Conservation (phyloP, 2,329 filamentous ascomycete species). For the Plectosphaerella sp. region DNA sequence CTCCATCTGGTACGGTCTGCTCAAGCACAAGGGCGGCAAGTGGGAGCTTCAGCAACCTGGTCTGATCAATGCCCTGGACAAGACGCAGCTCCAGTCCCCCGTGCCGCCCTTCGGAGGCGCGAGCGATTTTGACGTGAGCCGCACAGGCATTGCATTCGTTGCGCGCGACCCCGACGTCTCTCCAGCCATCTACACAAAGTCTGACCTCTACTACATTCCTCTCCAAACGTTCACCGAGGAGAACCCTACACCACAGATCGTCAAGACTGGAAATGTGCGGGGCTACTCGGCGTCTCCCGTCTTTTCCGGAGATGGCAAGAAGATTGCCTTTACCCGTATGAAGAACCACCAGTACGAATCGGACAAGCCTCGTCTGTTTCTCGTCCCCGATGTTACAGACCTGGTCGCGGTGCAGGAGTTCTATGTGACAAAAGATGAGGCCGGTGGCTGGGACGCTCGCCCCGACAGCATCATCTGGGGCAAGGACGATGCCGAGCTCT, state of each 20-base stretch:
- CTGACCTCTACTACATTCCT: slow-evolving; percentile 71
- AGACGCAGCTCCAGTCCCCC: slow-evolving; percentile 58
- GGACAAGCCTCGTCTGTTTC: slow-evolving; percentile 66
- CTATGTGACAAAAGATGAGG: slow-evolving; percentile 56
- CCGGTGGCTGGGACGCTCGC: slow-evolving; percentile 56
- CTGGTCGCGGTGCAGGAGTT: slow-evolving; percentile 57
- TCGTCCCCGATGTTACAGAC: slow-evolving; percentile 57
- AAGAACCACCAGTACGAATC: slow-evolving; percentile 71
- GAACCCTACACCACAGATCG: slow-evolving; percentile 47
- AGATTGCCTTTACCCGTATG: slow-evolving; percentile 78
- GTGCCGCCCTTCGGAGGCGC: slow-evolving; percentile 74
- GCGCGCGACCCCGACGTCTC: slow-evolving; percentile 70
- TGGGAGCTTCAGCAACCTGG: slow-evolving; percentile 38
- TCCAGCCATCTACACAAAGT: slow-evolving; percentile 73
- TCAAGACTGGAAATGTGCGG: slow-evolving; percentile 52
- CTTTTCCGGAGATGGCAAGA: slow-evolving; percentile 69
- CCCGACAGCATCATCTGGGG: slow-evolving; percentile 56
- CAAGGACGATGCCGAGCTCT: slow-evolving; percentile 57
- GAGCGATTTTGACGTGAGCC: slow-evolving; percentile 74
- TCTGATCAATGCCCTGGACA: slow-evolving; percentile 61
- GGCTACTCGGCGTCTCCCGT: slow-evolving; percentile 64
- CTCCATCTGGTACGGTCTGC: slow-evolving; percentile 67
- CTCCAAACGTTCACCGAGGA: slow-evolving; percentile 55
- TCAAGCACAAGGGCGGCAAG: slow-evolving; percentile 39
- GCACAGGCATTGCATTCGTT: slow-evolving; percentile 64